Conservation (phyloP, 257 asterid species). For the Penstemon eatonii region DNA sequence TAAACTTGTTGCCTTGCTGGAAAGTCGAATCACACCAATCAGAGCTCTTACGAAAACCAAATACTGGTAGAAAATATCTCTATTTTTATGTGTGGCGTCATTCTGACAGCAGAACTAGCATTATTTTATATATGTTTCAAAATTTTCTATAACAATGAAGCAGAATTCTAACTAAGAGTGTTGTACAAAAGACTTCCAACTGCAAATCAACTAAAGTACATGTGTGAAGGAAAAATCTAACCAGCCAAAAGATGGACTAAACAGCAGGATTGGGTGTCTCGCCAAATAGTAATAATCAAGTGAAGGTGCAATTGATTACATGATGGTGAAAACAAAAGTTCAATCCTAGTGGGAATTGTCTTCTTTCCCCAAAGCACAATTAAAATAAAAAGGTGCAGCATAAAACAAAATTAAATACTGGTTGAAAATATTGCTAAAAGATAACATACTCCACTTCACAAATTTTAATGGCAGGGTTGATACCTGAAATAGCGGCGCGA, state of each 20-base stretch:
- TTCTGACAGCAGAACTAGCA: background rate
- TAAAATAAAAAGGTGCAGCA: background rate
- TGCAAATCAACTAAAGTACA: constrained; percentile 8
- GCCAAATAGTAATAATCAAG: constrained; percentile 3
- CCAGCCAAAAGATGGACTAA: constrained; percentile 14
- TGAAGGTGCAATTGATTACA: background rate
- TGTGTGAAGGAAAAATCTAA: constrained; percentile 2
- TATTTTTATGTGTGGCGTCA: background rate
- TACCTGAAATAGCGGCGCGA: constrained; percentile 97
- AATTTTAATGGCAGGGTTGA: constrained; percentile 9
- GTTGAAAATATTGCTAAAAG: constrained; percentile 3
- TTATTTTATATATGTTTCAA: background rate
- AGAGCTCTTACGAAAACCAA: background rate
- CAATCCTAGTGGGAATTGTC: background rate
- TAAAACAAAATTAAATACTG: background rate
- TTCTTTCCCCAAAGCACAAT: constrained; percentile 8
- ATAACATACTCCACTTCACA: constrained; percentile 18
- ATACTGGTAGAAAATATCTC: background rate
- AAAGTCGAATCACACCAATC: constrained; percentile 12
- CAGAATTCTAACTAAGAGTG: constrained; percentile 3
- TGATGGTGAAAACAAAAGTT: constrained; percentile 5
- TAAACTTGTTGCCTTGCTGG: constrained; percentile 94
- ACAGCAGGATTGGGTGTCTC: constrained; percentile 14
- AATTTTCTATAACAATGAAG: background rate
- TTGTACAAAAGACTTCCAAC: constrained; percentile 4